These are phyloP conservation scores for Coemansia sp. DNA, from an alignment of 192 early-diverging fungal genomes.

Conservation along the genomic window DNA sequence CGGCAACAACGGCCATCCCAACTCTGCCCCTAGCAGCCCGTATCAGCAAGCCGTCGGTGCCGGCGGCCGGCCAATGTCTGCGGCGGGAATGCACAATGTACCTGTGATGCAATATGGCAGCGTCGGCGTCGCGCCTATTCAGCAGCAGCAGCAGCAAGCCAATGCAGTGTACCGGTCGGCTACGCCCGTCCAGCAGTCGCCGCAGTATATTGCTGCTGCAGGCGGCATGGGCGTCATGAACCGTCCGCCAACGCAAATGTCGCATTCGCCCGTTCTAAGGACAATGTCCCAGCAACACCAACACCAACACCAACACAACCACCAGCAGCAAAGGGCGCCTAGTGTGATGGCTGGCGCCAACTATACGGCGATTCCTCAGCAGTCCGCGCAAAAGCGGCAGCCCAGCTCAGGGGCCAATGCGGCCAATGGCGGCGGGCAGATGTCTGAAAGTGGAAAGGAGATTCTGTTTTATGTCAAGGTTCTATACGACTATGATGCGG, in stretches of 20 bases:
- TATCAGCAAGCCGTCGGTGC: slow-evolving; percentile 19
- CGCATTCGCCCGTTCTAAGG: slow-evolving; percentile 17
- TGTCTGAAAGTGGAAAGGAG: slow-evolving; percentile 31
- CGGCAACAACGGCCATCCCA: background rate
- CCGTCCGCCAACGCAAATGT: slow-evolving; percentile 43
- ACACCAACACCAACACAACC: slow-evolving; percentile 9
- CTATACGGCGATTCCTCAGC: slow-evolving; percentile 5
- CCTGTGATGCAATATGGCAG: slow-evolving; percentile 3
- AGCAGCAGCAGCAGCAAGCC: background rate
- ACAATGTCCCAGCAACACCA: slow-evolving; percentile 18
- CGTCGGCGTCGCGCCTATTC: too few species aligned
- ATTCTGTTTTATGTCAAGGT: slow-evolving; percentile 54
- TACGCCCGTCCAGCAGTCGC: slow-evolving; percentile 28
- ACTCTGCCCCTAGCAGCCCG: slow-evolving; percentile 34
- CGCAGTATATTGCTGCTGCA: slow-evolving; percentile 9
- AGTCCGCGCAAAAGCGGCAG: background rate
- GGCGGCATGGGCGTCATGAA: slow-evolving; percentile 13
- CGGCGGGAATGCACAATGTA: slow-evolving; percentile 13
- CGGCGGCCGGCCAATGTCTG: slow-evolving; percentile 19
- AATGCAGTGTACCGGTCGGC: slow-evolving; percentile 9
- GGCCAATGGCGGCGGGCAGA: slow-evolving; percentile 4
- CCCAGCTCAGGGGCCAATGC: background rate
- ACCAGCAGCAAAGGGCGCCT: slow-evolving; percentile 25
- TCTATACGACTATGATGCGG: slow-evolving; percentile 55
- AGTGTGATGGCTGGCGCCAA: slow-evolving; percentile 37